A percentile compares a stretch with the other conserved stretches of the same genome.
phyloP scores from a whole-genome alignment of 805 yeast genomes.

The Saccharomyces paradoxus region DNA sequence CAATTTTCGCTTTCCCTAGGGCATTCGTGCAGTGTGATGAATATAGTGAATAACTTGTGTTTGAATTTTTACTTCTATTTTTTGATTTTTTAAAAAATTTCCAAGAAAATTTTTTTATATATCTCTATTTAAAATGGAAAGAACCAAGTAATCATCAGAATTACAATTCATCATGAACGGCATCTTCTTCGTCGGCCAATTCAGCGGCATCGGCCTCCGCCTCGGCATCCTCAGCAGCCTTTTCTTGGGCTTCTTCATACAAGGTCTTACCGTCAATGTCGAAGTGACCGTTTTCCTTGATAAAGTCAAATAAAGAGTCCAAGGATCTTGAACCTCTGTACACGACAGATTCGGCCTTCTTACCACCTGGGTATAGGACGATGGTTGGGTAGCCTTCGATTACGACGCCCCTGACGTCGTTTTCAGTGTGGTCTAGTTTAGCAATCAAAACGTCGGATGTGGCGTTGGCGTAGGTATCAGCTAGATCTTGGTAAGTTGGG shows the following conservation, averaged over 20 bases:
- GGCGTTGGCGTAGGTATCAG: slow-evolving; percentile 48
- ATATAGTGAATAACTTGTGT: neutral
- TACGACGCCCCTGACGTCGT: slow-evolving; percentile 69
- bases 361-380: slow-evolving; percentile 82
- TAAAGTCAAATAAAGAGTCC: slow-evolving; percentile 61
- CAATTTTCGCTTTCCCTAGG: neutral
- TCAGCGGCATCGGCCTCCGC: slow-evolving; percentile 14
- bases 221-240: slow-evolving; percentile 8
- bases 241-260: slow-evolving; percentile 16
- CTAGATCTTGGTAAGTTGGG: slow-evolving; percentile 84
- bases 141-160: neutral
- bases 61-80: neutral
- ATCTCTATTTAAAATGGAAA: neutral
- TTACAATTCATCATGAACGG: slow-evolving; percentile 24
- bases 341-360: slow-evolving; percentile 54
- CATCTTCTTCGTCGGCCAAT: slow-evolving; percentile 11
- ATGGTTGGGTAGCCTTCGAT: slow-evolving; percentile 92
- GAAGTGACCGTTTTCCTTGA: slow-evolving; percentile 58
- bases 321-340: slow-evolving; percentile 68
- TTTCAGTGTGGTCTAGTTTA: slow-evolving; percentile 80
- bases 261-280: slow-evolving; percentile 47
- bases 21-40: neutral
- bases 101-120: neutral
- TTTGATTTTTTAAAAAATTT: no score
- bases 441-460: slow-evolving; percentile 61